Base-by-base conservation (phyloP, 768 basidiomycete species). In the Tricholoma bakamatsutake region DNA sequence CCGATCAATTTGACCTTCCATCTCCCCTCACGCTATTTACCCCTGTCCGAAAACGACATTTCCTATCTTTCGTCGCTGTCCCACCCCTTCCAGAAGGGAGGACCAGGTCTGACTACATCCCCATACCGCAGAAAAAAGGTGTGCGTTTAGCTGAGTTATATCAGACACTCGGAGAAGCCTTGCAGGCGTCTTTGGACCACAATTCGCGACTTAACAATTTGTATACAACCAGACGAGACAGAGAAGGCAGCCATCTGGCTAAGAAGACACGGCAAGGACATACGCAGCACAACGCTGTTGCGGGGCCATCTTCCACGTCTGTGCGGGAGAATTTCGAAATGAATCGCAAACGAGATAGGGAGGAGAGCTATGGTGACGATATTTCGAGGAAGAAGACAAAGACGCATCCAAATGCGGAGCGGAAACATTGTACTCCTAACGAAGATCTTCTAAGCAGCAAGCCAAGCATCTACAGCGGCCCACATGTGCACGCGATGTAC, bases 51-150 rank as follows among this genome's bases (percentile, higher is more conserved):
- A 52, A 30, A 47, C 48, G 60, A n/a, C 11, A 52, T 28, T 1
- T 65, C 2, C 55, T 67, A 42, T 61, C 64, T 5, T 58, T 69
- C 49, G 60, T 71, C 9, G 46, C 54, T 28, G 63, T 68, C 2
- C 70, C 70, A 1, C 63, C 63, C 0, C 52, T 69, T 13, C 61
- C 61, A 18, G 28, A 34, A 18, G 60, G 54, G 17, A 24, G n/a
- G 11, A 40, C 39, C 4, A 57, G 39, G 11, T 51, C 57, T 11
- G 51, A 61, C 8, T 69, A 71, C 50, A 43, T 45, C 18, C 57
- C 18, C 8, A 52, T 61, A 18, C 15, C 54, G 17, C 43, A 39
- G 28, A 46, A 47, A 47, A 43, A 51, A 37, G 45, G 31, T 1
- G 27, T 7, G 15, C 55, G 42, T 33, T 28, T 50, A 17, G 28